Evolutionary conservation across 495 filamentous ascomycete genomes (phyloP).

Genomic region (Penicillium maclennaniae): DNA sequence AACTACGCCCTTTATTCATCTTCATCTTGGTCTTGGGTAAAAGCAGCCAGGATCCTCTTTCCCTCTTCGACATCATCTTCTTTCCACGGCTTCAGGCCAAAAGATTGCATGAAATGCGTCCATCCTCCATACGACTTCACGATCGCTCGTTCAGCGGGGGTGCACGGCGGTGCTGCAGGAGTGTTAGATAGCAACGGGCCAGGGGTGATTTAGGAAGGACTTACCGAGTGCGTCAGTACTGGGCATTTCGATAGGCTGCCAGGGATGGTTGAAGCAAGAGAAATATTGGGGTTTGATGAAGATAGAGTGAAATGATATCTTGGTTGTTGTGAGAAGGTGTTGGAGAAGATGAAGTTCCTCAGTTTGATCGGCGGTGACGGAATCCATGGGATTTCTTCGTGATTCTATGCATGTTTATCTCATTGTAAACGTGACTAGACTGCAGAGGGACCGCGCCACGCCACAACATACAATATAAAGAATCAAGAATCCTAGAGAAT

Average conservation of each 20-base stretch:
- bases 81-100: slow-evolving; percentile 29
- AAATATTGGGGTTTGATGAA: neutral
- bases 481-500: no score
- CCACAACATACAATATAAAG: no score
- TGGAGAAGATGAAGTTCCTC: no score
- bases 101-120: slow-evolving; percentile 24
- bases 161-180: slow-evolving; percentile 29
- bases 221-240: neutral
- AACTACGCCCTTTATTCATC: neutral
- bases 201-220: no score
- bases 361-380: no score
- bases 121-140: slow-evolving; percentile 35
- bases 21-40: neutral
- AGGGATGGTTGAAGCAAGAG: neutral
- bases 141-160: slow-evolving; percentile 23
- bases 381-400: no score
- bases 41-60: slow-evolving; percentile 18
- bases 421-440: no score
- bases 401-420: no score
- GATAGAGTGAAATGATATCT: neutral
- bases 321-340: no score
- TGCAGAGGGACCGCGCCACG: no score
- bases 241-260: neutral
- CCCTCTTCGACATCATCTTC: slow-evolving; percentile 26
- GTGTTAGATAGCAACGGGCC: neutral